Conservation (phyloP, 78 protist species). For the Mantamonas sphyraenae region DNA sequence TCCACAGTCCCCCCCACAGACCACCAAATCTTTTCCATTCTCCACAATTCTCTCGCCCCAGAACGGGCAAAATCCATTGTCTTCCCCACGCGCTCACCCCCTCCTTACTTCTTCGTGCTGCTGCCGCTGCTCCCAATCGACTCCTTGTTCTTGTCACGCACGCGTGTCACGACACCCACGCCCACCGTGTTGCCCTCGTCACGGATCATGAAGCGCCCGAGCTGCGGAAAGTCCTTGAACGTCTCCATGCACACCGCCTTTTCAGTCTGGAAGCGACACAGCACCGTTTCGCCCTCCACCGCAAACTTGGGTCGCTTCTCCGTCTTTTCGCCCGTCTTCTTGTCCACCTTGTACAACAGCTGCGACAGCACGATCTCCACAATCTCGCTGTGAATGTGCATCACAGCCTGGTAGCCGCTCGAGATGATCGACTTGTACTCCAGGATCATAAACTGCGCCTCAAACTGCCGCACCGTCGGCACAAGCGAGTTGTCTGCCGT, state of each 20-base stretch:
- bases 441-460: slow-evolving; percentile 61
- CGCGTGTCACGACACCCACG: no score
- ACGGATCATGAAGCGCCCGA: slow-evolving; percentile 91
- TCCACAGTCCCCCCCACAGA: no score
- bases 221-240: slow-evolving; percentile 60
- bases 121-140: no score
- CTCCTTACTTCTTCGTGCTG: no score
- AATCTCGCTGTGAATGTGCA: slow-evolving; percentile 76
- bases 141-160: no score
- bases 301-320: slow-evolving; percentile 73
- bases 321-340: slow-evolving; percentile 60
- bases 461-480: slow-evolving; percentile 30
- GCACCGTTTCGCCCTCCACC: slow-evolving; percentile 54
- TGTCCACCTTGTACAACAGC: slow-evolving; percentile 55
- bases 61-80: no score
- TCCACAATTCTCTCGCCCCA: no score
- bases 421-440: slow-evolving; percentile 65
- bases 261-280: slow-evolving; percentile 51
- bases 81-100: no score
- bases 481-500: not conserved
- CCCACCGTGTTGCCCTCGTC: slow-evolving; percentile 84
- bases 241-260: slow-evolving; percentile 65
- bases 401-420: slow-evolving; percentile 58
- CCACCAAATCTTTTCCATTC: no score
- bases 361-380: slow-evolving; percentile 45